phyloP scores from a whole-genome alignment of 1,284 basidiomycete genomes.

The Ustilago bromivora region DNA sequence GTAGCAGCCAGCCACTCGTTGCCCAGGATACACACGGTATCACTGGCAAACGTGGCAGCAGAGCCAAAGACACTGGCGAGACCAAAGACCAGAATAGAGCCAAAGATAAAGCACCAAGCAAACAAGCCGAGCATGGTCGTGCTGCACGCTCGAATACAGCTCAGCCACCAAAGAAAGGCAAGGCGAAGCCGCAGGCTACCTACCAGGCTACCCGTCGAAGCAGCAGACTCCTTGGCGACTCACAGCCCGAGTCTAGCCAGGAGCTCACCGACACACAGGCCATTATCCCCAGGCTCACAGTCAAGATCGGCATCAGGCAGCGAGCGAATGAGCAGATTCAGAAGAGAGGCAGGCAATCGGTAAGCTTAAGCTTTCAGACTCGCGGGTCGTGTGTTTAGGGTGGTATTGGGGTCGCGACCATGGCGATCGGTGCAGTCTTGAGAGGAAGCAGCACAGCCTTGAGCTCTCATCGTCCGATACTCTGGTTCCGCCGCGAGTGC shows the following conservation, averaged over 20 bases:
- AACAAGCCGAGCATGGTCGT: neutral
- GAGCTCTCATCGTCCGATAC: neutral
- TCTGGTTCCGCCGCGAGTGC: neutral
- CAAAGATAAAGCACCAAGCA: constrained; percentile 5
- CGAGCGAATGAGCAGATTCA: neutral
- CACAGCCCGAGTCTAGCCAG: constrained; percentile 21
- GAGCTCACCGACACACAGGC: neutral
- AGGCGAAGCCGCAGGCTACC: neutral
- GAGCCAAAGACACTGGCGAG: neutral
- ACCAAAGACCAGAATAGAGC: neutral
- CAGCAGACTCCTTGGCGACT: constrained; percentile 16
- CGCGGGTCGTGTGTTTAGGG: neutral
- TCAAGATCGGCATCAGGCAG: neutral
- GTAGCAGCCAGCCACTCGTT: neutral
- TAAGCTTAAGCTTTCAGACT: constrained; percentile 18
- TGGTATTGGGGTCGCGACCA: neutral
- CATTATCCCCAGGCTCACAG: neutral
- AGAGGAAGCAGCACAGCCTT: neutral
- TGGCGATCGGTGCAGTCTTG: neutral
- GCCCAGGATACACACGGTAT: neutral
- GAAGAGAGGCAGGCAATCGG: constrained; percentile 11
- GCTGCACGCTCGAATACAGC: neutral
- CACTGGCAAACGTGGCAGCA: neutral
- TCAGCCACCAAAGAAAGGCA: neutral
- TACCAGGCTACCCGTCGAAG: constrained; percentile 24